Percentiles rank a stretch among this genome's conserved stretches.
Conservation (phyloP, 805 yeast genomes). For the Wickerhamomyces pijperi region DNA sequence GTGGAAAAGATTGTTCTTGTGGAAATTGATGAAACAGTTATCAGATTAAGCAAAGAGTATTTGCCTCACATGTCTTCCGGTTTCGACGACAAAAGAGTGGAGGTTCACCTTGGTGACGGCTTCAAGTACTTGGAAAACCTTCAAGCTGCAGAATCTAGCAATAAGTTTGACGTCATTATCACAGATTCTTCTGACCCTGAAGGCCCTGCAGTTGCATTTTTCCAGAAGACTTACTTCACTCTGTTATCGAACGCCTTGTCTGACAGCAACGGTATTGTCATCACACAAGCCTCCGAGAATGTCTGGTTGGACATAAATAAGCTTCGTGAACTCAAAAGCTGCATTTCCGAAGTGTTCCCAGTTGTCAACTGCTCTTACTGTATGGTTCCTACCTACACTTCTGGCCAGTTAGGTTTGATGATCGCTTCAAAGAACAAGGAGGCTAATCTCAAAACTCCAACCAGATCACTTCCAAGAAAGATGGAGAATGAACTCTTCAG, state of each 20-base stretch:
- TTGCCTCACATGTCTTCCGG: constrained; percentile 67
- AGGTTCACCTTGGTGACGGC: constrained; percentile 69
- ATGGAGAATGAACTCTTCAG: constrained; percentile 39
- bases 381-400: constrained; percentile 79
- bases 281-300: constrained; percentile 71
- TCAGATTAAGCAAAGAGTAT: constrained; percentile 56
- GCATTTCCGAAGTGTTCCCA: constrained; percentile 45
- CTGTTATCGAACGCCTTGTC: constrained; percentile 54
- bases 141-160: constrained; percentile 12
- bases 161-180: constrained; percentile 68
- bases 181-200: constrained; percentile 94
- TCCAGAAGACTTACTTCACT: constrained; percentile 66
- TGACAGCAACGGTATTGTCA: constrained; percentile 47
- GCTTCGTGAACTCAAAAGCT: constrained; percentile 33
- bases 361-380: constrained; percentile 62
- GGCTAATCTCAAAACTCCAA: constrained; percentile 38
- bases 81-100: constrained; percentile 53
- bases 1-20: constrained; percentile 62
- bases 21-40: constrained; percentile 84
- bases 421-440: constrained; percentile 50
- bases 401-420: constrained; percentile 77
- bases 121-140: constrained; percentile 54
- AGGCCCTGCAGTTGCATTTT: constrained; percentile 88
- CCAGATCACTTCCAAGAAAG: constrained; percentile 31
- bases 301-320: constrained; percentile 61